Conservation (phyloP, 202 grass and related monocot genomes). For the Schoenoplectus triqueter region DNA sequence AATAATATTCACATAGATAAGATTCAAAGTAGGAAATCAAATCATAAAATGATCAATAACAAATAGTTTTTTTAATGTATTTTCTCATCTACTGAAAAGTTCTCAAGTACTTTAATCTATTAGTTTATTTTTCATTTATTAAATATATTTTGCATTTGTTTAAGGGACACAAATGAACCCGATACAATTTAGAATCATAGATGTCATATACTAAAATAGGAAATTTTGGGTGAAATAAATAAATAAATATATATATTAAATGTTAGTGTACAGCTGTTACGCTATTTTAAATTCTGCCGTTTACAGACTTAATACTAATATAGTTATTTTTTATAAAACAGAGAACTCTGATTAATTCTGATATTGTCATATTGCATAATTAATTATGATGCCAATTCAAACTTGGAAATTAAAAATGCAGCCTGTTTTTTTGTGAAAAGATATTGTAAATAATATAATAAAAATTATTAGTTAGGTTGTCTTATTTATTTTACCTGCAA, state of each 20-base stretch:
- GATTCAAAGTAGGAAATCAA: too few species aligned
- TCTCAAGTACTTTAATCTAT: too few species aligned
- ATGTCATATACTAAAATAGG: background rate
- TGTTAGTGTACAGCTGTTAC: background rate
- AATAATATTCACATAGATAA: too few species aligned
- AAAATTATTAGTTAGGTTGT: constrained; percentile 4
- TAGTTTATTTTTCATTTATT: too few species aligned
- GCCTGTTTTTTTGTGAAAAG: background rate
- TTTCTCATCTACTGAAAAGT: too few species aligned
- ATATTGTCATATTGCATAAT: background rate
- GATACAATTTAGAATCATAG: background rate
- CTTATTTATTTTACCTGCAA: constrained; percentile 44
- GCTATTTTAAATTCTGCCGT: background rate
- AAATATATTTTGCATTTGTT: too few species aligned
- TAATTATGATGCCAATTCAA: background rate
- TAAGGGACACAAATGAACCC: too few species aligned
- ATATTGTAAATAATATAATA: background rate
- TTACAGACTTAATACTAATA: background rate
- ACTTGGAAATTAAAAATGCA: background rate
- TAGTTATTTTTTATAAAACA: background rate
- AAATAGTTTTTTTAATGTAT: too few species aligned
- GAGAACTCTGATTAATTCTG: background rate
- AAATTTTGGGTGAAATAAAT: too few species aligned
- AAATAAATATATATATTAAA: background rate
- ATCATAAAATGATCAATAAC: too few species aligned